phyloP scores from a whole-genome alignment of 345 rosid genomes.

The Raphanus raphanistrum region DNA sequence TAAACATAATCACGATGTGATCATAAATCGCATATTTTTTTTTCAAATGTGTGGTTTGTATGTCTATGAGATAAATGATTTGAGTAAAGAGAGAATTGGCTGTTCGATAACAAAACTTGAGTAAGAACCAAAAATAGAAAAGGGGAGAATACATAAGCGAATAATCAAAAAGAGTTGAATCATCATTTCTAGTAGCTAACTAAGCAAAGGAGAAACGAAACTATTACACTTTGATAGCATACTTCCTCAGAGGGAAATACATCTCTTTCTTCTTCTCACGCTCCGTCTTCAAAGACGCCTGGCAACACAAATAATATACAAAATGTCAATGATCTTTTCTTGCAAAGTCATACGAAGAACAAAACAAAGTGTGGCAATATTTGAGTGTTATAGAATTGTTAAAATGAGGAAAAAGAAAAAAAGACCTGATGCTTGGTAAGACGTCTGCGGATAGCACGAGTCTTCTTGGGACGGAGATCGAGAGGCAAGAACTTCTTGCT shows the following conservation, averaged over 20 bases:
- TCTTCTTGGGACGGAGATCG: conserved; percentile 94
- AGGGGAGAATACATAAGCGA: not conserved
- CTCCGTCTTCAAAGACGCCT: not conserved
- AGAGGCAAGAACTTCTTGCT: conserved; percentile 83
- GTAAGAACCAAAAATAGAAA: not conserved
- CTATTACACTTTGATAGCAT: not conserved
- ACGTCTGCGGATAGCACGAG: conserved; percentile 89
- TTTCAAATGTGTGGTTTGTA: not conserved
- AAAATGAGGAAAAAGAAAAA: not conserved
- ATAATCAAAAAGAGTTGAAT: not conserved
- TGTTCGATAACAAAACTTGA: not conserved
- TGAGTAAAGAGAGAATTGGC: not conserved
- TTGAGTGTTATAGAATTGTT: too few relatives aligned
- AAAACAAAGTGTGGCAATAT: too few relatives aligned
- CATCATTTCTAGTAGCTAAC: not conserved
- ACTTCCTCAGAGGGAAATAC: not conserved
- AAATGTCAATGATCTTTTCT: too few relatives aligned
- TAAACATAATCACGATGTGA: not conserved
- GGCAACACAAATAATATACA: not conserved
- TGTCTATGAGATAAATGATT: not conserved
- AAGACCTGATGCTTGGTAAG: conserved; percentile 85
- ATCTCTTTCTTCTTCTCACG: not conserved
- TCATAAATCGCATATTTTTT: not conserved
- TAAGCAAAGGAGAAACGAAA: not conserved
- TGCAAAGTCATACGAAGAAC: too few relatives aligned